Evolutionary conservation across 345 rosid genomes (phyloP).

Genomic region (Hibiscus tridactylites): DNA sequence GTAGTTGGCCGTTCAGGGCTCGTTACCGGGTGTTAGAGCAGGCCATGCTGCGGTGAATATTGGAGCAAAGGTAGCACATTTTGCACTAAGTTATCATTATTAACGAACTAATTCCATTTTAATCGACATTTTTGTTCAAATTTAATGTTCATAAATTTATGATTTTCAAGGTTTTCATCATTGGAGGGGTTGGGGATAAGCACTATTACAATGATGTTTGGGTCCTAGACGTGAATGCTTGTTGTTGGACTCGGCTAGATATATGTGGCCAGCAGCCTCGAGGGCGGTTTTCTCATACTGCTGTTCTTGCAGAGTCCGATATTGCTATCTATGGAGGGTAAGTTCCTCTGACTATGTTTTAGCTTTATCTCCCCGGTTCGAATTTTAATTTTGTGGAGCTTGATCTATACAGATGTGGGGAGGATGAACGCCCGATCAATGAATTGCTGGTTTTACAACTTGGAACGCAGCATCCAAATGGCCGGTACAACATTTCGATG

Average conservation of each 20-base stretch:
- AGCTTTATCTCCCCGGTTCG: background rate
- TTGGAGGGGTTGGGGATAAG: conserved; percentile 73
- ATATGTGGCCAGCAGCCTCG: conserved; percentile 54
- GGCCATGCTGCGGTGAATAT: conserved; percentile 59
- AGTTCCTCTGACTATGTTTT: background rate
- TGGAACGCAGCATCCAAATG: conserved; percentile 30
- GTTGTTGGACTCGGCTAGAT: conserved; percentile 49
- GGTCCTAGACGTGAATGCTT: conserved; percentile 37
- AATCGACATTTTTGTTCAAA: background rate
- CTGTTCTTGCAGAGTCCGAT: conserved; percentile 35
- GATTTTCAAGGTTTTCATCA: conserved; percentile 42
- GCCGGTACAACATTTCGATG: conserved; percentile 23
- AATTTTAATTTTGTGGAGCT: background rate
- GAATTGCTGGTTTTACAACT: conserved; percentile 56
- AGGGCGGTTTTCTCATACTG: conserved; percentile 74
- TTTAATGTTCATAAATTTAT: background rate
- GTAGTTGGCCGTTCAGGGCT: conserved; percentile 49
- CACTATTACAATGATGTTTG: conserved; percentile 64
- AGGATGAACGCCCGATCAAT: conserved; percentile 66
- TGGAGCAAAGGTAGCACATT: conserved; percentile 43
- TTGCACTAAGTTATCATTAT: background rate
- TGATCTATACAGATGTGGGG: conserved; percentile 42
- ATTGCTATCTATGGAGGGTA: conserved; percentile 68
- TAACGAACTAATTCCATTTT: background rate
- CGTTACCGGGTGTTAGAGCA: conserved; percentile 57